Conservation (phyloP, 768 basidiomycete genomes). For the Boletus pseudopeckii region DNA sequence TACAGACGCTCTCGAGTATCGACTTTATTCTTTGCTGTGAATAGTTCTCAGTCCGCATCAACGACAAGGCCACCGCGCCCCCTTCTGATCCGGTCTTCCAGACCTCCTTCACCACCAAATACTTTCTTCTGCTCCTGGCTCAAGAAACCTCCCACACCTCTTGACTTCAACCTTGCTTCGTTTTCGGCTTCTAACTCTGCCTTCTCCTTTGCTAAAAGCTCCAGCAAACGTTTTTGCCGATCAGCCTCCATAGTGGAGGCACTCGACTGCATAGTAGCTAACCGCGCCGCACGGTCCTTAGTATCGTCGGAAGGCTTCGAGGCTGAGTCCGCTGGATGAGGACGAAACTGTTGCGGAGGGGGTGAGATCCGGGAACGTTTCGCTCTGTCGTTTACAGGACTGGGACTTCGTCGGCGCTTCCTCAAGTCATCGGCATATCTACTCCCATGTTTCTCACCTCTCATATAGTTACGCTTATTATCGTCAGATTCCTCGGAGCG, state of each 20-base stretch:
- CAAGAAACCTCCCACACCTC: constrained; percentile 79
- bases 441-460: constrained; percentile 22
- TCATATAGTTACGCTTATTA: constrained; percentile 28
- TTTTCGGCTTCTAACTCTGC: constrained; percentile 74
- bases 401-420: constrained; percentile 39
- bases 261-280: constrained; percentile 83
- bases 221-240: constrained; percentile 67
- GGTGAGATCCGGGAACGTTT: constrained; percentile 55
- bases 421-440: constrained; percentile 34
- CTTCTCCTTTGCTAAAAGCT: constrained; percentile 72
- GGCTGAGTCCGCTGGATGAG: constrained; percentile 7
- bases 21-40: no score
- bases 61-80: constrained; percentile 69
- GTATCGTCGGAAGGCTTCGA: constrained; percentile 24
- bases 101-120: constrained; percentile 71
- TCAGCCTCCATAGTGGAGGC: constrained; percentile 66
- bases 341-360: constrained; percentile 24
- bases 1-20: no score
- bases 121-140: constrained; percentile 82
- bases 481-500: constrained; percentile 55
- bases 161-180: constrained; percentile 60
- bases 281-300: constrained; percentile 72
- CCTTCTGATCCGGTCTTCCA: constrained; percentile 76
- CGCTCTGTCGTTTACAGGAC: constrained; percentile 25
- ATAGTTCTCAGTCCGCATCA: constrained; percentile 37